Percentiles rank a stretch among this genome's conserved stretches.
phyloP scores from a whole-genome alignment of 129 eudicot species.

The Dittrichia graveolens region DNA sequence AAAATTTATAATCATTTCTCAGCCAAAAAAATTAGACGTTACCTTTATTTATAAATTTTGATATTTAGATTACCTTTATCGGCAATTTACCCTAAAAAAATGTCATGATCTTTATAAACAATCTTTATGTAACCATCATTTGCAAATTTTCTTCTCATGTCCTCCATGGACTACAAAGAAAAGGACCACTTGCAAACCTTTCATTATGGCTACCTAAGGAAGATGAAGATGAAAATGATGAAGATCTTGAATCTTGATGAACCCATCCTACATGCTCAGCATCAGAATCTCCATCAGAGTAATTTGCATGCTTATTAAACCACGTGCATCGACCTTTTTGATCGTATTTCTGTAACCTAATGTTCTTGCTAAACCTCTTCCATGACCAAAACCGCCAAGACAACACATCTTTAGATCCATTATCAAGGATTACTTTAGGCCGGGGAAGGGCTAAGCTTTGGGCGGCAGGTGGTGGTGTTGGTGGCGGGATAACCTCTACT shows the following conservation, averaged over 20 bases:
- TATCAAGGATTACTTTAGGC: slow-evolving; percentile 37
- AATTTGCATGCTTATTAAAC: slow-evolving; percentile 36
- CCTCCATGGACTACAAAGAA: slow-evolving; percentile 41
- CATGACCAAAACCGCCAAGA: slow-evolving; percentile 43
- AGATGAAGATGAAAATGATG: slow-evolving; percentile 34
- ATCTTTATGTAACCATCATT: slow-evolving; percentile 16
- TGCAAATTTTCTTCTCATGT: slow-evolving; percentile 2
- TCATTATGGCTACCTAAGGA: slow-evolving; percentile 32
- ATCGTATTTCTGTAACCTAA: slow-evolving; percentile 29
- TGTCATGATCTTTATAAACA: slow-evolving; percentile 2
- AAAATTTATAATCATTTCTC: no score
- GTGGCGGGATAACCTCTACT: slow-evolving; percentile 54
- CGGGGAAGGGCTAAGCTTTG: slow-evolving; percentile 56
- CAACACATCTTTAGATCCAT: slow-evolving; percentile 20
- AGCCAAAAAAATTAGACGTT: no score
- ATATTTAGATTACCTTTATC: no score
- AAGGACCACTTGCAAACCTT: slow-evolving; percentile 31
- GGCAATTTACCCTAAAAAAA: no score
- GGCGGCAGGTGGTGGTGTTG: slow-evolving; percentile 65
- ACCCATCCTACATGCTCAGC: slow-evolving; percentile 39
- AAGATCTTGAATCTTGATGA: slow-evolving; percentile 34
- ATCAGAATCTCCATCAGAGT: slow-evolving; percentile 41
- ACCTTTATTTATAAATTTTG: no score
- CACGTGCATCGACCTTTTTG: slow-evolving; percentile 14
- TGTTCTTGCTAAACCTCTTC: slow-evolving; percentile 46